Evolutionary conservation across 805 yeast genomes (phyloP).

Genomic region (Wickerhamiella musiphila): DNA sequence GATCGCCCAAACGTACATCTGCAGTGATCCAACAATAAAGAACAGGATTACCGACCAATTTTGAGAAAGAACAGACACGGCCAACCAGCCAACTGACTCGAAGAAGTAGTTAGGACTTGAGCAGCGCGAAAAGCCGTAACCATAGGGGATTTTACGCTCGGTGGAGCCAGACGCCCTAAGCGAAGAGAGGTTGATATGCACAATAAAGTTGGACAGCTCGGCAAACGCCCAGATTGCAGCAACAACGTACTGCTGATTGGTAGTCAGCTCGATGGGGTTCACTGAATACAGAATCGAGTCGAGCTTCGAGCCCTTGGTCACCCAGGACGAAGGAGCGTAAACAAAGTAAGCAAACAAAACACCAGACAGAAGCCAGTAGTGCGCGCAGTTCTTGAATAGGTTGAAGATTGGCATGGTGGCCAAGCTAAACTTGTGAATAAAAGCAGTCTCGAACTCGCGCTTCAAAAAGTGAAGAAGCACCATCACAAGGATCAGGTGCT

Average conservation of each 20-base stretch:
- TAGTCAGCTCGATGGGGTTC: constrained; percentile 5
- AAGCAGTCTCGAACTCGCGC: constrained; percentile 75
- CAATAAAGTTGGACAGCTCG: constrained; percentile 54
- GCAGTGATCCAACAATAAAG: constrained; percentile 48
- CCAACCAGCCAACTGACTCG: constrained; percentile 63
- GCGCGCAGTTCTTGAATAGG: constrained; percentile 74
- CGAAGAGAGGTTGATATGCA: constrained; percentile 45
- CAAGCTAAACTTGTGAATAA: constrained; percentile 69
- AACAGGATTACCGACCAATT: constrained; percentile 66
- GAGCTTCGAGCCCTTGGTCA: constrained; percentile 7
- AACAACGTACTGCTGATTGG: constrained; percentile 8
- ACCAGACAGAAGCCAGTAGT: constrained; percentile 89
- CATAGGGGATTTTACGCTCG: constrained; percentile 56
- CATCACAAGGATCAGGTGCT: constrained; percentile 35
- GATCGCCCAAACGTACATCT: constrained; percentile 86
- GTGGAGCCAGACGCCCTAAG: constrained; percentile 40
- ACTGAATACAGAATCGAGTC: constrained; percentile 15
- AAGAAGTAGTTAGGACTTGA: constrained; percentile 93
- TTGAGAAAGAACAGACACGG: constrained; percentile 51
- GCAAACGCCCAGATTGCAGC: constrained; percentile 25
- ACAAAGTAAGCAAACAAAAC: constrained; percentile 33
- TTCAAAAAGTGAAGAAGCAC: constrained; percentile 64
- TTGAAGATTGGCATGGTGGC: constrained; percentile 86
- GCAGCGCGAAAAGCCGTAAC: constrained; percentile 65
- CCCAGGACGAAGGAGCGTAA: constrained; percentile 27